Evolutionary conservation across 2,329 filamentous ascomycete species (phyloP).

Genomic region (Sporothrix inflata): DNA sequence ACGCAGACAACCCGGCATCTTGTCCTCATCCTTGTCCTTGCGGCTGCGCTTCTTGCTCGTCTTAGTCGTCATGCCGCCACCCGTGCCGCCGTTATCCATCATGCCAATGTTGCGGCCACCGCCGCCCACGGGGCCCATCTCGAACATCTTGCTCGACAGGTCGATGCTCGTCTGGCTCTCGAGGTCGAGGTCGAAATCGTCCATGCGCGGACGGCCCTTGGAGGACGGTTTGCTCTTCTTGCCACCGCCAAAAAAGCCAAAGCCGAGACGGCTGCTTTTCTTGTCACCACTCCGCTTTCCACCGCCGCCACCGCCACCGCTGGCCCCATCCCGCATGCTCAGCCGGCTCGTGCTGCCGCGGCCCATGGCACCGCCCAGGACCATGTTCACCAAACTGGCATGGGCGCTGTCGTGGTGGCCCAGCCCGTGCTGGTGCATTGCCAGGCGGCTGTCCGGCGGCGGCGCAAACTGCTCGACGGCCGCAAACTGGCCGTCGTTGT

Average conservation of each 20-base stretch:
- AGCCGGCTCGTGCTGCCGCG: slow-evolving; percentile 41
- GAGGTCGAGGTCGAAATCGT: slow-evolving; percentile 64
- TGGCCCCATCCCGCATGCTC: slow-evolving; percentile 32
- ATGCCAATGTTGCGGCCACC: not conserved
- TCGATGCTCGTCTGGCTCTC: slow-evolving; percentile 61
- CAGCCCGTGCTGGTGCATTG: slow-evolving; percentile 30
- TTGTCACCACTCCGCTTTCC: not conserved
- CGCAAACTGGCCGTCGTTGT: slow-evolving; percentile 57
- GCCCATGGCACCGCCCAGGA: slow-evolving; percentile 31
- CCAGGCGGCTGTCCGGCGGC: slow-evolving; percentile 50
- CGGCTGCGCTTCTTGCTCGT: slow-evolving; percentile 11
- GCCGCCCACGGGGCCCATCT: slow-evolving; percentile 36
- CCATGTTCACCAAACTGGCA: slow-evolving; percentile 34
- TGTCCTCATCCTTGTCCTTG: slow-evolving; percentile 43
- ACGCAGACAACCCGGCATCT: slow-evolving; percentile 54
- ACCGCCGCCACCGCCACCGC: slow-evolving; percentile 4
- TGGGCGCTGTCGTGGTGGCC: slow-evolving; percentile 23
- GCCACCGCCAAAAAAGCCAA: slow-evolving; percentile 32
- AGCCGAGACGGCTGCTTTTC: not conserved
- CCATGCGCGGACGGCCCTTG: slow-evolving; percentile 47
- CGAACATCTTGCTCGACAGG: slow-evolving; percentile 47
- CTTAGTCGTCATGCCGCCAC: not conserved
- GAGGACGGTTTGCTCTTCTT: slow-evolving; percentile 34
- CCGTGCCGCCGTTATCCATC: slow-evolving; percentile 18
- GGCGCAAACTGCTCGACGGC: slow-evolving; percentile 61